Conservation (phyloP, 352 stramenopile species). For the Phytophthora crassamura region DNA sequence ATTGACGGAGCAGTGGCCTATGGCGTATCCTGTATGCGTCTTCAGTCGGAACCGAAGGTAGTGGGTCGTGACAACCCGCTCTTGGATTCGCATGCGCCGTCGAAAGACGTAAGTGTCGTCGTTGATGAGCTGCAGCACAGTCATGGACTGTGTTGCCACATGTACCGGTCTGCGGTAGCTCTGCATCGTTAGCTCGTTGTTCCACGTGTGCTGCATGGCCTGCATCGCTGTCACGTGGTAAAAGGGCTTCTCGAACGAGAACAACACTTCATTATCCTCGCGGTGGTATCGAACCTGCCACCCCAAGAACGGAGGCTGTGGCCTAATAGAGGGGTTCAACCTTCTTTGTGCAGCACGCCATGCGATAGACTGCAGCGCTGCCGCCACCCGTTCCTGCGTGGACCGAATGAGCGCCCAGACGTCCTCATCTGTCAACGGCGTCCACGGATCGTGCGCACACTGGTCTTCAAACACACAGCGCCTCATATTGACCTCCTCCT, state of each 20-base stretch:
- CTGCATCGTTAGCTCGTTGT: conserved; percentile 42
- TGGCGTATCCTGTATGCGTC: conserved; percentile 35
- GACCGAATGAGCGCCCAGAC: conserved; percentile 26
- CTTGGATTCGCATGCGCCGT: conserved; percentile 24
- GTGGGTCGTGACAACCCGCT: conserved; percentile 32
- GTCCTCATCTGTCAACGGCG: conserved; percentile 30
- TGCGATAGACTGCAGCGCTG: conserved; percentile 36
- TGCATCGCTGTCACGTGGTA: conserved; percentile 43
- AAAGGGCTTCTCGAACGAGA: conserved; percentile 62
- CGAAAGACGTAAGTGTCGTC: conserved; percentile 60
- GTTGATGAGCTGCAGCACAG: conserved; percentile 52
- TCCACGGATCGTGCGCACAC: conserved; percentile 27
- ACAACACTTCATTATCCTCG: conserved; percentile 42
- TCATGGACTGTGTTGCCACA: conserved; percentile 36
- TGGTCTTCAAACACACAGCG: conserved; percentile 17
- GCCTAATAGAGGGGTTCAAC: conserved; percentile 18
- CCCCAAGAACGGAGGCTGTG: conserved; percentile 52
- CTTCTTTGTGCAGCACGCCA: conserved; percentile 5
- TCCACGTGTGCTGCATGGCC: conserved; percentile 54
- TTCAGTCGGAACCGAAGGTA: conserved; percentile 61
- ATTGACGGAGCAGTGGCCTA: conserved; percentile 32
- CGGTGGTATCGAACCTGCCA: conserved; percentile 48
- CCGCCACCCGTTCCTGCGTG: conserved; percentile 35
- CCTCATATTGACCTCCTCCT: conserved; percentile 22
- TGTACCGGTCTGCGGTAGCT: conserved; percentile 44